Conservation (phyloP, 768 basidiomycete genomes). For the Lenzites betulinus region DNA sequence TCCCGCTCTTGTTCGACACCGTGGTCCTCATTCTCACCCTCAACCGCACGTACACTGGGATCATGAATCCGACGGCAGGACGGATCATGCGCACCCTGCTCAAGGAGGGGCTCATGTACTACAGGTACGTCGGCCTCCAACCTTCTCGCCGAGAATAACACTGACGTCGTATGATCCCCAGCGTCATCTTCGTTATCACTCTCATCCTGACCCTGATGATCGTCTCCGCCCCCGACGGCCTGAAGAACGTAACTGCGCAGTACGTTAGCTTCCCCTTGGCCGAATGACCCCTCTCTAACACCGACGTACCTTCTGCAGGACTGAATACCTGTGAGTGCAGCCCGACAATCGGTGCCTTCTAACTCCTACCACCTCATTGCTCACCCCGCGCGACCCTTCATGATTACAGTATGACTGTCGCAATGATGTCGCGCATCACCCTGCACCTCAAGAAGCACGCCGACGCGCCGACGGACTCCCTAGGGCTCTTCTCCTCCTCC, state of each 20-base stretch:
- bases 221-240: slow-evolving; percentile 27
- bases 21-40: slow-evolving; percentile 38
- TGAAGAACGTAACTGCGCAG: slow-evolving; percentile 43
- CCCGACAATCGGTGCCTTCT: no score
- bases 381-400: not conserved
- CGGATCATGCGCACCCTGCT: slow-evolving; percentile 31
- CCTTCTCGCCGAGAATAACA: not conserved
- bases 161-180: slow-evolving; percentile 16
- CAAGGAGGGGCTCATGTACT: slow-evolving; percentile 39
- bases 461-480: slow-evolving; percentile 8
- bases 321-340: slow-evolving; percentile 43
- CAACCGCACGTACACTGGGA: slow-evolving; percentile 31
- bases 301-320: slow-evolving; percentile 22
- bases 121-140: slow-evolving; percentile 27
- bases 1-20: slow-evolving; percentile 45
- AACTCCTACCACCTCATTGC: not conserved
- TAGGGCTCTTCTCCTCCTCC: not conserved
- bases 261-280: slow-evolving; percentile 22
- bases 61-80: slow-evolving; percentile 21
- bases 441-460: slow-evolving; percentile 52
- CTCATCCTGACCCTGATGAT: slow-evolving; percentile 44
- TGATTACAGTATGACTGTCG: slow-evolving; percentile 39
- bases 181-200: slow-evolving; percentile 42
- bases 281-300: no score
- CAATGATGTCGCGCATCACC: slow-evolving; percentile 73